Conservation (phyloP, 345 rosid species). For the Diplotaxis tenuifolia region DNA sequence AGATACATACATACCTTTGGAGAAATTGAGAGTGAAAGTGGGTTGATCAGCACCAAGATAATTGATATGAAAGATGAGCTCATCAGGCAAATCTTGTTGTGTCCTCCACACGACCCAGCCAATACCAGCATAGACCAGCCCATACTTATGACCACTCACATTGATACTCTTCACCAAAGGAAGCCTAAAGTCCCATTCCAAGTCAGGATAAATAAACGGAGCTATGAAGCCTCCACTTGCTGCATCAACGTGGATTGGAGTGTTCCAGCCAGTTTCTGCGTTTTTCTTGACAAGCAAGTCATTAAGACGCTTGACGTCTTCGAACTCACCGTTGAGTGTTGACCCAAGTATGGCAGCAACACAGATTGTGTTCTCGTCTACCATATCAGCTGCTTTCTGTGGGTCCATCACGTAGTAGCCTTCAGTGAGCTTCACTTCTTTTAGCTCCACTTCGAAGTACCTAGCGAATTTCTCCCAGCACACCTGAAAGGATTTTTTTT, state of each 20-base stretch:
- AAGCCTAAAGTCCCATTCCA: slow-evolving; percentile 92
- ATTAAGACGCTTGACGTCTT: slow-evolving; percentile 85
- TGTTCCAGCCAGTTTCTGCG: slow-evolving; percentile 83
- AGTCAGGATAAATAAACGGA: slow-evolving; percentile 87
- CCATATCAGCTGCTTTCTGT: slow-evolving; percentile 81
- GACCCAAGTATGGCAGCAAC: slow-evolving; percentile 93
- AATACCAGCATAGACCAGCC: slow-evolving; percentile 90
- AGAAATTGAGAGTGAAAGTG: slow-evolving; percentile 94
- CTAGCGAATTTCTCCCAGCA: slow-evolving; percentile 97
- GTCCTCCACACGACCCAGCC: slow-evolving; percentile 95
- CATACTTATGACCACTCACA: slow-evolving; percentile 91
- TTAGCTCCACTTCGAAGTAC: slow-evolving; percentile 89
- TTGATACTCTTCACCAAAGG: slow-evolving; percentile 88
- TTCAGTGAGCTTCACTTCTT: slow-evolving; percentile 81
- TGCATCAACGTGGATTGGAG: slow-evolving; percentile 93
- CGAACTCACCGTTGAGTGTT: slow-evolving; percentile 91
- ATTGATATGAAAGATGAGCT: slow-evolving; percentile 90
- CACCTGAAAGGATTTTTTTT: slow-evolving; percentile 38
- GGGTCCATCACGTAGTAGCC: slow-evolving; percentile 98
- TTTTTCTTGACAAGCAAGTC: slow-evolving; percentile 69
- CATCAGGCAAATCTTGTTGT: slow-evolving; percentile 84
- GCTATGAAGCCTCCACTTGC: slow-evolving; percentile 97
- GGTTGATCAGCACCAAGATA: slow-evolving; percentile 95
- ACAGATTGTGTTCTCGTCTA: slow-evolving; percentile 97
- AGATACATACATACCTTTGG: slow-evolving; percentile 53